phyloP scores from a whole-genome alignment of 2,329 filamentous ascomycete species.

The Nemania serpens region DNA sequence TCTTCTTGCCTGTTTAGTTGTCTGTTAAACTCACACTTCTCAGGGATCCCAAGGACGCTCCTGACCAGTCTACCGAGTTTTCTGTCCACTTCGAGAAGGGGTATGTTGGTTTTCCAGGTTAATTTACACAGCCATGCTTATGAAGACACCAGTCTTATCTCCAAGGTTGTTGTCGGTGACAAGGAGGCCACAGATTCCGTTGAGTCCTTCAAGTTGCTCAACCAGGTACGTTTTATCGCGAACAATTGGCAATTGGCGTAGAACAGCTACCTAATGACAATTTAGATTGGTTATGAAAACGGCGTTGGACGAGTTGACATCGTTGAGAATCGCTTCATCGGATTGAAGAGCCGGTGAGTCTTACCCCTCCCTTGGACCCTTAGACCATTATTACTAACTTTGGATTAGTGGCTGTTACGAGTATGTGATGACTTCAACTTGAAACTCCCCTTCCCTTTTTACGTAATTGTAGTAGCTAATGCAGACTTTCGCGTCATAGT shows the following conservation, averaged over 20 bases:
- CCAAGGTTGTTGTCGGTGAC: slow-evolving; percentile 56
- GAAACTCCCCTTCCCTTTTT: no score
- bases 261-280: no score
- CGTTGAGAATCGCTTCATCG: slow-evolving; percentile 47
- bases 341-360: slow-evolving; percentile 79
- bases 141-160: no score
- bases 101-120: no score
- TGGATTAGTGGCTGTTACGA: slow-evolving; percentile 82
- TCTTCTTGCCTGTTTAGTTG: not conserved
- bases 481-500: no score
- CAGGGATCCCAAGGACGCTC: slow-evolving; percentile 67
- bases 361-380: no score
- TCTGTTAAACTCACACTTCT: not conserved
- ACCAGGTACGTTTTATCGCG: no score
- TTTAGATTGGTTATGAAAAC: slow-evolving; percentile 66
- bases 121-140: no score
- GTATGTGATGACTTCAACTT: no score
- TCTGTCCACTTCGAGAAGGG: slow-evolving; percentile 75
- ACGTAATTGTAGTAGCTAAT: no score
- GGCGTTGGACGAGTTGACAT: slow-evolving; percentile 84
- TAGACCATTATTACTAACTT: no score
- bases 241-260: no score
- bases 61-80: slow-evolving; percentile 72
- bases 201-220: slow-evolving; percentile 73
- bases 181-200: slow-evolving; percentile 70